Conservation (phyloP, 768 basidiomycete species). For the Phanerochaete sordida region DNA sequence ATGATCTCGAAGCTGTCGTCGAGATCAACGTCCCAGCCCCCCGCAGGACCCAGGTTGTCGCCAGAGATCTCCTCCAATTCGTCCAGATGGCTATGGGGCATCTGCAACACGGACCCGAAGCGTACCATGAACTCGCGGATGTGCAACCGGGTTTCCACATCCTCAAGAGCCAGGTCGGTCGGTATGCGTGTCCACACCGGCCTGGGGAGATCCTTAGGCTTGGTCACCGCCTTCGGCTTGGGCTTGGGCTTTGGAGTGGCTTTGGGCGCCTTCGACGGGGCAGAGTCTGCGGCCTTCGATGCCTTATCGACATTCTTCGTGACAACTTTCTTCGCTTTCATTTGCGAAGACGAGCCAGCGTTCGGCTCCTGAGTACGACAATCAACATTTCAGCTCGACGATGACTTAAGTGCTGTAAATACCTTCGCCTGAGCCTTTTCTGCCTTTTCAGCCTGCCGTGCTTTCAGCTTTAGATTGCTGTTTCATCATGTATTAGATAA, state of each 20-base stretch:
- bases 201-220: constrained; percentile 39
- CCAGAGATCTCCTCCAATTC: constrained; percentile 54
- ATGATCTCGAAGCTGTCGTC: constrained; percentile 22
- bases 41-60: constrained; percentile 1
- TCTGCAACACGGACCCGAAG: constrained; percentile 52
- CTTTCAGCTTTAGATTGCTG: neutral
- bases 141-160: constrained; percentile 58
- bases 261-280: neutral
- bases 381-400: neutral
- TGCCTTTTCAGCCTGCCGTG: constrained; percentile 5
- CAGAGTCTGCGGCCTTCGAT: neutral
- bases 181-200: constrained; percentile 52
- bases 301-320: neutral
- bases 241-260: constrained; percentile 16
- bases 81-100: constrained; percentile 48
- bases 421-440: constrained; percentile 3
- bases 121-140: constrained; percentile 75
- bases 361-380: neutral
- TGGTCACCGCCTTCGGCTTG: constrained; percentile 30
- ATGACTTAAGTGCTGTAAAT: neutral
- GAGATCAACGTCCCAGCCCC: constrained; percentile 33
- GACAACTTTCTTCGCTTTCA: neutral
- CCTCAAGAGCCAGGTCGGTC: constrained; percentile 35
- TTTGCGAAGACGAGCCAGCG: neutral
- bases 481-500: neutral